phyloP scores from a whole-genome alignment of 768 basidiomycete species.

The Macrolepiota dolichaula region DNA sequence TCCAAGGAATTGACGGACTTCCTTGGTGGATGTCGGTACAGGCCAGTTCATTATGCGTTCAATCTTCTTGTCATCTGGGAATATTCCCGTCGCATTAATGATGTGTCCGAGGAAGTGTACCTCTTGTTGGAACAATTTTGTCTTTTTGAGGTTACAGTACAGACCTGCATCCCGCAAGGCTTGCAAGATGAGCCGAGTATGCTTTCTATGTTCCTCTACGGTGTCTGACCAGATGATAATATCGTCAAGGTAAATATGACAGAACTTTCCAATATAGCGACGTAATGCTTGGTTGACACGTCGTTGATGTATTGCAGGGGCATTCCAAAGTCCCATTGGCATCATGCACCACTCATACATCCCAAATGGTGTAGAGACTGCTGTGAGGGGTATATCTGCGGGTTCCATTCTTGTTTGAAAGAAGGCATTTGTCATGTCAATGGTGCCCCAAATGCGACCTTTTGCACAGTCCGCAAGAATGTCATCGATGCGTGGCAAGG shows the following conservation, averaged over 20 bases:
- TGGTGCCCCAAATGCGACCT: constrained; percentile 28
- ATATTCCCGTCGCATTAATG: constrained; percentile 31
- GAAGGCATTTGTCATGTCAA: constrained; percentile 21
- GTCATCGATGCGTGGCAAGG: constrained; percentile 26
- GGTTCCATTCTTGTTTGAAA: constrained; percentile 24
- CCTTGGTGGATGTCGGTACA: background rate
- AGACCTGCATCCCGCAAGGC: constrained; percentile 7
- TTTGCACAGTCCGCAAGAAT: constrained; percentile 30
- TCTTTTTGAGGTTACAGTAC: constrained; percentile 16
- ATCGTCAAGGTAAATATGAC: constrained; percentile 24
- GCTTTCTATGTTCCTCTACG: constrained; percentile 13
- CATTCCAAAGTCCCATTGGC: constrained; percentile 25
- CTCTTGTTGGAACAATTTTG: constrained; percentile 17
- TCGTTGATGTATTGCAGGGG: constrained; percentile 26
- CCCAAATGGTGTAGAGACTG: constrained; percentile 34
- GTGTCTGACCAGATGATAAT: constrained; percentile 22
- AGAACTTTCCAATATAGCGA: constrained; percentile 18
- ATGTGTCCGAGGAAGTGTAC: constrained; percentile 30
- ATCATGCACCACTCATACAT: constrained; percentile 41
- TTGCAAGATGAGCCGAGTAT: constrained; percentile 11
- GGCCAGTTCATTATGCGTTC: constrained; percentile 26
- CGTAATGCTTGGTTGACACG: constrained; percentile 23
- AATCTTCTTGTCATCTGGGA: constrained; percentile 21
- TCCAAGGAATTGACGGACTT: constrained; percentile 12
- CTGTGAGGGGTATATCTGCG: constrained; percentile 25